Evolutionary conservation across 2,329 filamentous ascomycete genomes (phyloP).

Genomic region (Chrysosporium keratinophilum): DNA sequence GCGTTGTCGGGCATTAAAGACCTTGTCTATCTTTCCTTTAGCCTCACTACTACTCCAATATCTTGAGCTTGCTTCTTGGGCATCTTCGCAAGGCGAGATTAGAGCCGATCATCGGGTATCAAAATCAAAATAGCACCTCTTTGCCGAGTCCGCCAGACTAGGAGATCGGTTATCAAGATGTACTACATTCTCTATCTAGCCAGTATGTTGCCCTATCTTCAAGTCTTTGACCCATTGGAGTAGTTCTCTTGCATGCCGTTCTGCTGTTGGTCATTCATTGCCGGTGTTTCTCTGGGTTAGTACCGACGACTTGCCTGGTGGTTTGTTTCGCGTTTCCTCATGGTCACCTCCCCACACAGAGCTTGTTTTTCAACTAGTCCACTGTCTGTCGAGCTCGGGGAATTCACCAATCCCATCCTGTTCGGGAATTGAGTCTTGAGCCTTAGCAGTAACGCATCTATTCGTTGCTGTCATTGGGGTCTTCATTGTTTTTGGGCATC

Average conservation of each 20-base stretch:
- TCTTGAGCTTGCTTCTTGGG: not conserved
- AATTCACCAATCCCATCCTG: not conserved
- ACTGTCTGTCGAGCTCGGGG: not conserved
- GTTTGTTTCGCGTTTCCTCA: not conserved
- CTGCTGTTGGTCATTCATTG: not conserved
- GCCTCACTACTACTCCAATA: not conserved
- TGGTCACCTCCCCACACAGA: not conserved
- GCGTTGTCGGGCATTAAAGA: constrained; percentile 15
- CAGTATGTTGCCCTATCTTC: constrained; percentile 48
- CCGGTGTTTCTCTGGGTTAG: not conserved
- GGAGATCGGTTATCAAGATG: constrained; percentile 24
- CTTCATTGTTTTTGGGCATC: constrained; percentile 5
- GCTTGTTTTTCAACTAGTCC: not conserved
- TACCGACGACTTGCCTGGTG: constrained; percentile 1
- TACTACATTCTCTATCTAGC: constrained; percentile 56
- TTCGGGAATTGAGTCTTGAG: not conserved
- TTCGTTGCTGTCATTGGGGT: constrained; percentile 1
- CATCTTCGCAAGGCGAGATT: constrained; percentile 6
- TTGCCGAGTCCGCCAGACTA: constrained; percentile 8
- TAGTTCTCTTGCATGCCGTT: constrained; percentile 1
- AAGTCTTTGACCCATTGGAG: constrained; percentile 7
- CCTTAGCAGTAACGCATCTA: constrained; percentile 1
- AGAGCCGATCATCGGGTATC: constrained; percentile 18
- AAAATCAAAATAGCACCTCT: constrained; percentile 2
- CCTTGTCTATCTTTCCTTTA: constrained; percentile 6